Evolutionary conservation across 2,329 filamentous ascomycete genomes (phyloP), one percentile per base, ranked within the genome.

Genomic region (Penicillium fuscoglaucum): DNA sequence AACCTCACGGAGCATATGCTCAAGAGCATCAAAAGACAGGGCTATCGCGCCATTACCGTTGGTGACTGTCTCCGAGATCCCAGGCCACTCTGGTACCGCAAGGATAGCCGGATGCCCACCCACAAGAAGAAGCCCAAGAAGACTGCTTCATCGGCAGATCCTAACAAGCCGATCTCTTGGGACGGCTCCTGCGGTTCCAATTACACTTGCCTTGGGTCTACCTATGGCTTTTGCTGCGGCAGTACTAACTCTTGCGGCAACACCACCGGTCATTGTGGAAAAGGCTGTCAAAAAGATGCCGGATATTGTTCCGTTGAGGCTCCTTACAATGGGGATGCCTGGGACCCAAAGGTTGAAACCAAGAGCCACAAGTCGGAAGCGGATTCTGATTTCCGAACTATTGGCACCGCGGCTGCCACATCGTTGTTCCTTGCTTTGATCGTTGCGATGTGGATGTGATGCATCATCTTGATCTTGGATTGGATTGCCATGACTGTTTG

Each of bases 1-100:
- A 78, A 77, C 41, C 69, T 78, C 41, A 78, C 76, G 1, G 68
- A 72, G 48, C 68, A 78, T 58, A 77, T 78, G 73, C 61, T 78
- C 35, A 64, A 71, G 26, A 66, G 61, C 39, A 62, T 73, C 33
- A 57, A 58, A 31, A 65, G 66, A 26, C 65, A 71, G 19, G 70
- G 70, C 6, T 77, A 74, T 57, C 69, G 69, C 47, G 70, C 76
- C 3, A 74, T 78, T 47, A 78, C 77, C n/a, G 69, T 79, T 9
- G 77, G 76, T 21, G 76, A 79, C 53, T 79, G 77, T 59, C 66
- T 79, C 7, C 68, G 67, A 13, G 77, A 79, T 40, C 68, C 72
- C 3, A 65, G 69, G 6, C 66, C 74, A 10, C 66, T 72, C 48
- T 79, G 77, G 76, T 79, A 78, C 59, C 76, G 77, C 54, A 71